phyloP scores from a whole-genome alignment of 306 rosid genomes.

The Quercus rubra region DNA sequence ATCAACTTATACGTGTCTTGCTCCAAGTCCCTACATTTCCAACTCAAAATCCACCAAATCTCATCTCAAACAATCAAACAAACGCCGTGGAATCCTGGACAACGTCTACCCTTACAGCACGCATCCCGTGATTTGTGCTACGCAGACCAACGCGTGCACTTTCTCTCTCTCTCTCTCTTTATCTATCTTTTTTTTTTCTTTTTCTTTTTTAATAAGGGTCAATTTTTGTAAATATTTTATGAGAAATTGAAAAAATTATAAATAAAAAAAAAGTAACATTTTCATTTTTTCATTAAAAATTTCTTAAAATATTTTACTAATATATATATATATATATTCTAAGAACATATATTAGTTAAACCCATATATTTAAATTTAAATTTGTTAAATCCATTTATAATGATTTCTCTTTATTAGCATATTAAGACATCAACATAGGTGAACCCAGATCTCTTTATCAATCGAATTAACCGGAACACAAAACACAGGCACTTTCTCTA shows the following conservation, averaged over 20 bases:
- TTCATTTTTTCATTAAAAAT: rapidly evolving
- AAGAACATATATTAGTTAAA: rapidly evolving
- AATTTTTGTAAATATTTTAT: no score
- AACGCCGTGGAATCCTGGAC: background rate
- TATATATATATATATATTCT: no score
- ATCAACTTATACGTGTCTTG: background rate
- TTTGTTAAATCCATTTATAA: rapidly evolving
- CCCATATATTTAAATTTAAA: no score
- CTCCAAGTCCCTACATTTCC: background rate
- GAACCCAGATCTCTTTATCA: rapidly evolving
- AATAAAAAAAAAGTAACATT: no score
- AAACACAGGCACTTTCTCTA: rapidly evolving
- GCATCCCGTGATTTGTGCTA: slow-evolving; percentile 39
- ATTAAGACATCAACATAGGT: rapidly evolving
- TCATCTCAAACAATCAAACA: no score
- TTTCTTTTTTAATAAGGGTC: rapidly evolving
- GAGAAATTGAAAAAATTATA: rapidly evolving
- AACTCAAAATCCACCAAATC: no score
- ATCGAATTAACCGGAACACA: rapidly evolving
- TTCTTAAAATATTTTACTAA: no score
- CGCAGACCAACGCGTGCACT: no score
- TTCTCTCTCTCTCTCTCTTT: background rate
- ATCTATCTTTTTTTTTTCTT: background rate
- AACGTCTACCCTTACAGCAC: background rate
- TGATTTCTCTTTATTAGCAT: rapidly evolving